Base-by-base conservation (phyloP, 2,329 filamentous ascomycete species). In the Penicillium digitatum region DNA sequence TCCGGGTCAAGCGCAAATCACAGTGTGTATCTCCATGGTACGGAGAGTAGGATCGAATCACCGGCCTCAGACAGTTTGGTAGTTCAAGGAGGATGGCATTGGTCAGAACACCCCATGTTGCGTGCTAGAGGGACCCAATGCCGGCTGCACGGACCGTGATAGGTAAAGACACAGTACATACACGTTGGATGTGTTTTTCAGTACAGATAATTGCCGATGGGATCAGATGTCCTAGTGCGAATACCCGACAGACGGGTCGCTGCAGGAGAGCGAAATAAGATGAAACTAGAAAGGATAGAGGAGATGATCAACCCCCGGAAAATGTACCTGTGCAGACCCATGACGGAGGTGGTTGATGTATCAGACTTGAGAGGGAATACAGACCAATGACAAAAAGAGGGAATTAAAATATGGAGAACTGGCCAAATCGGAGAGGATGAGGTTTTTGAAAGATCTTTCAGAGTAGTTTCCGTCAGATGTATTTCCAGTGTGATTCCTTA, bases 201-300 rank as follows among this genome's bases (percentile, higher is more conserved):
- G 60, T 64, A 62, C 64, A 61, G 51, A 60, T 56, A 52, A 60
- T 52, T 54, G 48, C 60, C 62, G 60, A 60, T 58, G 54, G 64
- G 65, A 67, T 71, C 62, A 68, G 65, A 64, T 67, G 64, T 64
- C 56, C 61, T 59, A 67, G 65, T 57, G 61, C 61, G 66, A 64
- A 66, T 64, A 68, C 64, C 64, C 66, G 67, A 63, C 51, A 62
- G 62, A 60, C 69, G 67, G 69, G 62, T 63, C 35, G 56, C 62
- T 69, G 69, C 68, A 71, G 62, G 55, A 66, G 63, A 67, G 63
- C 58, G 60, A 65, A 70, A 67, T 65, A 67, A 69, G 64, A 67
- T 67, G 66, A 62, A 67, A 66, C 69, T 68, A 70, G 59, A 63
- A 62, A 65, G 61, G 68, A 67, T 68, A 63, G 64, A 62, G 62